A percentile compares a stretch with the other conserved stretches of the same genome.
Conservation (phyloP, 2,329 filamentous ascomycete species). For the Pseudogymnoascus sp. region DNA sequence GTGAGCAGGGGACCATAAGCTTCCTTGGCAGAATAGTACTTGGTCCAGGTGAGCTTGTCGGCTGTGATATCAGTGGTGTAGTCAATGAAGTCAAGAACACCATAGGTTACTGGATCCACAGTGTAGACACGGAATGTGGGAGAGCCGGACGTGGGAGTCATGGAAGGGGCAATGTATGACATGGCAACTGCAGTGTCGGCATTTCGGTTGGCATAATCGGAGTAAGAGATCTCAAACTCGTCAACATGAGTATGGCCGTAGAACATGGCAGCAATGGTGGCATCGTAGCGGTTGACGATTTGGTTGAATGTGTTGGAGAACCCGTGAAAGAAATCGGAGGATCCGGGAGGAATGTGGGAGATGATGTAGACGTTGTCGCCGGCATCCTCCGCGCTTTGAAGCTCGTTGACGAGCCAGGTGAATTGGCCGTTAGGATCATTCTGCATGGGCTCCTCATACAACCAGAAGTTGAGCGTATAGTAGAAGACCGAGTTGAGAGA, state of each 20-base stretch:
- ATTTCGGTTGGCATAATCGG: constrained; percentile 21
- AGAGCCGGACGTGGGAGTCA: constrained; percentile 29
- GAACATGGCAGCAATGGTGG: constrained; percentile 28
- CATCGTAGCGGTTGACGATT: constrained; percentile 24
- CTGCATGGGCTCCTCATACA: constrained; percentile 32
- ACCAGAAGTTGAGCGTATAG: constrained; percentile 34
- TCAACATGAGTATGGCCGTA: constrained; percentile 30
- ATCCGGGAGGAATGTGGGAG: constrained; percentile 27
- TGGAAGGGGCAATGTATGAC: constrained; percentile 27
- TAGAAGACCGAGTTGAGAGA: constrained; percentile 37
- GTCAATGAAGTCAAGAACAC: constrained; percentile 25
- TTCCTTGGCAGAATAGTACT: constrained; percentile 26
- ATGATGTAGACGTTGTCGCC: constrained; percentile 34
- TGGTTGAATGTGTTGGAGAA: constrained; percentile 29
- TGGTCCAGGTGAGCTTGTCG: constrained; percentile 24
- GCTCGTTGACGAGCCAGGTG: constrained; percentile 32
- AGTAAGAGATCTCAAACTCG: constrained; percentile 29
- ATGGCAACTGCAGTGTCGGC: constrained; percentile 23
- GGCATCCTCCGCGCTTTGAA: constrained; percentile 31
- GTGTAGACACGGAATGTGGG: constrained; percentile 29
- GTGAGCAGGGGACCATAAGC: constrained; percentile 28
- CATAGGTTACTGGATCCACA: constrained; percentile 29
- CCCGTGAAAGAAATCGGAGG: constrained; percentile 31
- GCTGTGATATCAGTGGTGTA: constrained; percentile 26
- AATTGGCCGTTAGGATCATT: constrained; percentile 31